A percentile compares a stretch with the other conserved stretches of the same genome.
Evolutionary conservation across 257 asterid genomes (phyloP).

Genomic region (Agastache rugosa): DNA sequence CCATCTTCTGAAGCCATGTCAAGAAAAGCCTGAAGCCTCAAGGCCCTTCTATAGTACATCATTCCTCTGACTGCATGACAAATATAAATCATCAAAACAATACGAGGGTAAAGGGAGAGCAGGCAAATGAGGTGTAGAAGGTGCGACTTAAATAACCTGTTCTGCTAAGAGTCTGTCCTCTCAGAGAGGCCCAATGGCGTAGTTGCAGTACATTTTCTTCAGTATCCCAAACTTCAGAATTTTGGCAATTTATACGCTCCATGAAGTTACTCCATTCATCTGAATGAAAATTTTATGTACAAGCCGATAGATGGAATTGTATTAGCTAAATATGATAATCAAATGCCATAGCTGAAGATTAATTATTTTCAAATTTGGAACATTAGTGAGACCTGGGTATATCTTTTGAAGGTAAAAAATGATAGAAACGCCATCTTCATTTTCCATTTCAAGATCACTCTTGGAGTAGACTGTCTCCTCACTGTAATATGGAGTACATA

Average conservation of each 20-base stretch:
- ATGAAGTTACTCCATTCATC: slow-evolving; percentile 96
- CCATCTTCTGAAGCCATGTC: slow-evolving; percentile 95
- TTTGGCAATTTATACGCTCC: slow-evolving; percentile 93
- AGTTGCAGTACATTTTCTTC: slow-evolving; percentile 90
- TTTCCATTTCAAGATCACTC: slow-evolving; percentile 94
- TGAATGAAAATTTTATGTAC: slow-evolving; percentile 41
- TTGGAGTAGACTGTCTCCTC: slow-evolving; percentile 98
- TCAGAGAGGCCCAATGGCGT: slow-evolving; percentile 99
- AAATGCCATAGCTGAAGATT: slow-evolving; percentile 18
- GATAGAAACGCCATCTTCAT: slow-evolving; percentile 96
- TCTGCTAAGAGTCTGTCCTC: slow-evolving; percentile 98
- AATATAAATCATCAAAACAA: slow-evolving; percentile 29
- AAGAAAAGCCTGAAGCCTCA: slow-evolving; percentile 98
- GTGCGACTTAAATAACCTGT: slow-evolving; percentile 59
- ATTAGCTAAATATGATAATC: slow-evolving; percentile 20
- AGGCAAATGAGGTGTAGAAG: background rate
- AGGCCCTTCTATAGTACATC: slow-evolving; percentile 98
- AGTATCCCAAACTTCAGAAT: slow-evolving; percentile 69
- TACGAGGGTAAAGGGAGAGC: slow-evolving; percentile 23
- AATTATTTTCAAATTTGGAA: slow-evolving; percentile 34
- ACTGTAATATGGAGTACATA: slow-evolving; percentile 94
- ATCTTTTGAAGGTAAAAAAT: slow-evolving; percentile 86
- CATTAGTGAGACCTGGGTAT: slow-evolving; percentile 75
- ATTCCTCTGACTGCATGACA: slow-evolving; percentile 89
- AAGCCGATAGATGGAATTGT: slow-evolving; percentile 21